Conservation (phyloP, 2,329 filamentous ascomycete genomes). For the Aspergillus sp. region DNA sequence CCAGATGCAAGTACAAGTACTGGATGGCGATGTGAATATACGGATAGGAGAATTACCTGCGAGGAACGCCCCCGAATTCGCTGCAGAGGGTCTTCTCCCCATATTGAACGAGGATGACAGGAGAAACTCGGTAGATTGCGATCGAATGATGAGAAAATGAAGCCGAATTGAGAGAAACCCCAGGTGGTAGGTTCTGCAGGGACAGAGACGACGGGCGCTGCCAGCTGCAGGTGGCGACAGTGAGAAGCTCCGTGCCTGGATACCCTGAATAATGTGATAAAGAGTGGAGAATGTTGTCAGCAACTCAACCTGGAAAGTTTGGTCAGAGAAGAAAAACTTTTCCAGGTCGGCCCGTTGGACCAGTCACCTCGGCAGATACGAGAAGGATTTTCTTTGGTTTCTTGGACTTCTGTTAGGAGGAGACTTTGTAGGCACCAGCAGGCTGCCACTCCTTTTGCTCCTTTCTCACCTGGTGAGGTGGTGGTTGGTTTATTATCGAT, state of each 20-base stretch:
- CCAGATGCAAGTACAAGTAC: not conserved
- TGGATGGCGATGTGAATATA: not conserved
- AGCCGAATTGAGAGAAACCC: not conserved
- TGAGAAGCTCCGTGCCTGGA: not conserved
- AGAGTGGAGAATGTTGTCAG: not conserved
- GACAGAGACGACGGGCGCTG: not conserved
- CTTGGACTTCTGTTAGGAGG: not conserved
- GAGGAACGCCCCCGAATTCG: constrained; percentile 1
- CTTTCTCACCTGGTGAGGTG: not conserved
- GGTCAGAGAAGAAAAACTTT: constrained; percentile 7
- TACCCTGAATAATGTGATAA: not conserved
- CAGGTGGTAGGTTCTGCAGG: not conserved
- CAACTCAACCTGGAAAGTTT: not conserved
- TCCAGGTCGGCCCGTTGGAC: not conserved
- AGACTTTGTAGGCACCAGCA: not conserved
- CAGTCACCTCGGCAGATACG: not conserved
- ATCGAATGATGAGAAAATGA: not conserved
- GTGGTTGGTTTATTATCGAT: constrained; percentile 2
- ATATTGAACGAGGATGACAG: constrained; percentile 1
- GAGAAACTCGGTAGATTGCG: too few species aligned
- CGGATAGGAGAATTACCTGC: constrained; percentile 3
- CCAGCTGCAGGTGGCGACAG: not conserved
- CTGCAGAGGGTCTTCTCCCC: constrained; percentile 9
- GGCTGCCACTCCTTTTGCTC: not conserved
- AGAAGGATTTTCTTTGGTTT: too few species aligned